Evolutionary conservation across 23 red algal species (phyloP).

Genomic region (Gracilaria domingensis): DNA sequence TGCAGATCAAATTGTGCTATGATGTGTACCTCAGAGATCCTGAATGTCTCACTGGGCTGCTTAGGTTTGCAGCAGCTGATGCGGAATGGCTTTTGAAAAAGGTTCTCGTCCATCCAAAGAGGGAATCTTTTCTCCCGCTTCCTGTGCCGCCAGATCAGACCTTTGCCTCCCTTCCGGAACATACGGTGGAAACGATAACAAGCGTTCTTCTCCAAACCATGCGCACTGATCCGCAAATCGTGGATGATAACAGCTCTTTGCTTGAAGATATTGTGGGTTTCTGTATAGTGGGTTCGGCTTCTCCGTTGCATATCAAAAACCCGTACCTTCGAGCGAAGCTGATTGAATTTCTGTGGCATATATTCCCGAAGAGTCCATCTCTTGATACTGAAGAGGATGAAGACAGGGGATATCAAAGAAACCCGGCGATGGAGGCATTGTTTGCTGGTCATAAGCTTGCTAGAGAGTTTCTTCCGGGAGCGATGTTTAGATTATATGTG

Average conservation of each 20-base stretch:
- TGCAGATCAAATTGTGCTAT: conserved; percentile 76
- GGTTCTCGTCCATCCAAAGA: conserved; percentile 38
- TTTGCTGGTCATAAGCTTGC: conserved; percentile 74
- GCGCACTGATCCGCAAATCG: conserved; percentile 60
- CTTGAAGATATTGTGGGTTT: conserved; percentile 86
- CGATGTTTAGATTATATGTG: conserved; percentile 93
- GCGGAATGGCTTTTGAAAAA: conserved; percentile 88
- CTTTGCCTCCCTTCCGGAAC: conserved; percentile 88
- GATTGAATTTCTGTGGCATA: conserved; percentile 80
- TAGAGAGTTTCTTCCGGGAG: conserved; percentile 79
- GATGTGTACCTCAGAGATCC: conserved; percentile 90
- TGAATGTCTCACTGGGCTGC: conserved; percentile 57
- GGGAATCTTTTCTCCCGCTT: conserved; percentile 66
- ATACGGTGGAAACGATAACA: conserved; percentile 83
- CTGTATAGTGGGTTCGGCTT: conserved; percentile 68
- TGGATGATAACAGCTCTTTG: conserved; percentile 62
- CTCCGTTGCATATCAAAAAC: conserved; percentile 91
- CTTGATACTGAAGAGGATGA: conserved; percentile 58
- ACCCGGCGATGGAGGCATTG: conserved; percentile 75
- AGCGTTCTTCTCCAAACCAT: conserved; percentile 67
- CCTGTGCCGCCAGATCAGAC: conserved; percentile 62
- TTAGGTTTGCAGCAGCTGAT: conserved; percentile 79
- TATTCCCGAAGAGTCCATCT: conserved; percentile 60
- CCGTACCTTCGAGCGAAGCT: conserved; percentile 91
- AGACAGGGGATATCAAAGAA: conserved; percentile 19